Evolutionary conservation across 495 filamentous ascomycete genomes (phyloP), one percentile per base, ranked within the genome.

Genomic region (Alectoria sarmentosa): DNA sequence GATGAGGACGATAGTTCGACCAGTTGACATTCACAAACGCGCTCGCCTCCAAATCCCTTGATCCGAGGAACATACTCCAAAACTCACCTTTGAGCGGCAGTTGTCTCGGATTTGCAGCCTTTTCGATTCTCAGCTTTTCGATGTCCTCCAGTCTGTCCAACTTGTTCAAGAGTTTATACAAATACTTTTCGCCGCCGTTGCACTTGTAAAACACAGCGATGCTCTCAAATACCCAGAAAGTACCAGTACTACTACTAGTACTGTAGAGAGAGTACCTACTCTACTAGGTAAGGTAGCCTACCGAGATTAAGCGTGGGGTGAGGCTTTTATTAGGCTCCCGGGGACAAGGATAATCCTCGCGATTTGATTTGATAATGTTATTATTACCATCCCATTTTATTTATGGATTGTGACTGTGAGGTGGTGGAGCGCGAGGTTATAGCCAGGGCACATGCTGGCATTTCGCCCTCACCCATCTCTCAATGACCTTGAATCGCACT

Each of bases 1-100:
- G 6, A 48, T 68, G 66, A n/a, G 66, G 66, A 14, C 66, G 34
- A 39, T 60, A 60, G 6, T 52, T 55, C 30, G 56, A 19, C 67
- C 67, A 69, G 36, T 63, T 36, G 13, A 69, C 65, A 21, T 28
- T 37, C 8, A 21, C 26, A 57, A 41, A 69, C 37, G 60, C 59
- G 28, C 17, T 44, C 8, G 19, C 39, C 11, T 65, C 58, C 21
- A 69, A 44, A 23, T 28, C 32, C n/a, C 67, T 34, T 8, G 67
- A 34, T 54, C 54, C 48, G 0, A 69, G 46, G 41, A 42, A 42
- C 3, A 42, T 42, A 17, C 41, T 42, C 54, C 36, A 39, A 21
- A 65, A 44, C 1, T 30, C 17, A 17, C 42, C 26, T 9, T 32
- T 37, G 15, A 59, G 55, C 36, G 36, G 37, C 32, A 19, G 14